phyloP scores from a whole-genome alignment of 345 rosid genomes.

The Anacardium occidentale region DNA sequence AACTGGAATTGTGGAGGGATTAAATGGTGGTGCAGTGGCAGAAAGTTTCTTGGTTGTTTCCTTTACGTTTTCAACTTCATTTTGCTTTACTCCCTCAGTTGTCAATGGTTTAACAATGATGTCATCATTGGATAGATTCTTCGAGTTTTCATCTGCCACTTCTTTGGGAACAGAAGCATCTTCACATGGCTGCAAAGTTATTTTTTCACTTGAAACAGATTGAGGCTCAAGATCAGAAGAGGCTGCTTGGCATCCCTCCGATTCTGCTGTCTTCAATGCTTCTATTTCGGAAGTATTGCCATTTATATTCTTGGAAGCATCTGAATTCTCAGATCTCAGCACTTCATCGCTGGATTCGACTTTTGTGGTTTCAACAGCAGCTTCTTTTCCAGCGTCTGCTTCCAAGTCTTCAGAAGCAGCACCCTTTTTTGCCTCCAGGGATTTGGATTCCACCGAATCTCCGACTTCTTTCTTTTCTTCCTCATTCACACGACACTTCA shows the following conservation, averaged over 20 bases:
- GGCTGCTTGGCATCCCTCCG: constrained; percentile 31
- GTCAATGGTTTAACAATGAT: constrained; percentile 30
- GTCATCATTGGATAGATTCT: constrained; percentile 38
- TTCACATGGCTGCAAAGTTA: constrained; percentile 27
- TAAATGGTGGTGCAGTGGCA: constrained; percentile 96
- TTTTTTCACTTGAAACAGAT: constrained; percentile 30
- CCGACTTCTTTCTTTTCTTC: constrained; percentile 32
- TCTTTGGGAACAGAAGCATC: constrained; percentile 35
- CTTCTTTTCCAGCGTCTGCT: constrained; percentile 33
- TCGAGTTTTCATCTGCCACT: constrained; percentile 32
- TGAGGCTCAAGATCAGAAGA: constrained; percentile 31
- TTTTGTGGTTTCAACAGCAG: constrained; percentile 29
- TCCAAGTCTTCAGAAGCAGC: constrained; percentile 25
- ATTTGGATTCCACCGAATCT: constrained; percentile 26
- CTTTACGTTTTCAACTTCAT: constrained; percentile 61
- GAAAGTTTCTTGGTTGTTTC: constrained; percentile 84
- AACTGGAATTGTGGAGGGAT: constrained; percentile 70
- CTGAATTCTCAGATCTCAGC: constrained; percentile 25
- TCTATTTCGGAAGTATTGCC: constrained; percentile 25
- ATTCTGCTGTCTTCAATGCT: constrained; percentile 24
- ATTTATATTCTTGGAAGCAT: constrained; percentile 24
- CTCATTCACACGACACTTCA: constrained; percentile 25
- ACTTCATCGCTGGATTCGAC: constrained; percentile 30
- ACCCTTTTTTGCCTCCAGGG: constrained; percentile 28
- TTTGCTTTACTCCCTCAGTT: constrained; percentile 59